Evolutionary conservation across 1,284 basidiomycete genomes (phyloP).

Genomic region (Singerocomus rubriflavus): DNA sequence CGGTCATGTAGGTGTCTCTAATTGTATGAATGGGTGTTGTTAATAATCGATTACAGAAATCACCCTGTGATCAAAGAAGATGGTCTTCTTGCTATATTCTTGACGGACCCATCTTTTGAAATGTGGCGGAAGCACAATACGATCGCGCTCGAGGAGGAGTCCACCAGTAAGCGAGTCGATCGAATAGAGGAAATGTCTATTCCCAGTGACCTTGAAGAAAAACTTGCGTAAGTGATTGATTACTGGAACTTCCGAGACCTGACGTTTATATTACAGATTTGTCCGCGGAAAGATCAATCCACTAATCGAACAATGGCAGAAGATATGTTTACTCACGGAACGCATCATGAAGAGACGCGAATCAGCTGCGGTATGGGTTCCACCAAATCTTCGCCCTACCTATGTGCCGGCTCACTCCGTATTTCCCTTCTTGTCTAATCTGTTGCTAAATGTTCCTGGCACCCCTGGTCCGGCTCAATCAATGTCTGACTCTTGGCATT

Average conservation of each 20-base stretch:
- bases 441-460: slow-evolving; percentile 25
- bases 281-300: slow-evolving; percentile 69
- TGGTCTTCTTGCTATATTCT: slow-evolving; percentile 76
- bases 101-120: slow-evolving; percentile 80
- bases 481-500: slow-evolving; percentile 26
- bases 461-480: slow-evolving; percentile 20
- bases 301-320: slow-evolving; percentile 88
- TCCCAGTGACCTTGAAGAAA: slow-evolving; percentile 87
- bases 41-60: slow-evolving; percentile 50
- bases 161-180: slow-evolving; percentile 75
- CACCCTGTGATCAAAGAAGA: slow-evolving; percentile 90
- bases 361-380: slow-evolving; percentile 80
- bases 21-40: not conserved
- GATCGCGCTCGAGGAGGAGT: slow-evolving; percentile 84
- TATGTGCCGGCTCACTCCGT: slow-evolving; percentile 66
- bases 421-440: slow-evolving; percentile 41
- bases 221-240: slow-evolving; percentile 59
- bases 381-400: slow-evolving; percentile 56
- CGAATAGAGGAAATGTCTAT: slow-evolving; percentile 87
- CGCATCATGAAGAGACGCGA: slow-evolving; percentile 83
- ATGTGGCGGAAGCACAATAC: slow-evolving; percentile 76
- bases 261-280: slow-evolving; percentile 42
- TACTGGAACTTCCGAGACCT: not conserved
- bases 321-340: slow-evolving; percentile 81
- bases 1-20: slow-evolving; percentile 56